A percentile compares a stretch with the other conserved stretches of the same genome.
Conservation (phyloP, 371 early-diverging fungal species). For the Rhizopus microsporus region DNA sequence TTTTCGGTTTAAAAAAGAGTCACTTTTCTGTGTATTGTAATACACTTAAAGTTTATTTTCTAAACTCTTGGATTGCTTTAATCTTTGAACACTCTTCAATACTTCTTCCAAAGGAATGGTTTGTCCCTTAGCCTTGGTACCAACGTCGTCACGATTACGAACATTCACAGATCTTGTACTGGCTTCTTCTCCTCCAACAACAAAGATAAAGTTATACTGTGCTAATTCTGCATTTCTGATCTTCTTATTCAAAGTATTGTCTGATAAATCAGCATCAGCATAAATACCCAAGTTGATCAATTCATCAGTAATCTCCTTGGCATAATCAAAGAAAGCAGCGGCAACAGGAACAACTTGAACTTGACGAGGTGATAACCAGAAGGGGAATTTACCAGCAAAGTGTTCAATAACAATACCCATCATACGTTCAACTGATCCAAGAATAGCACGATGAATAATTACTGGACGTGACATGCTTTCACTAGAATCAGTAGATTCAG, state of each 20-base stretch:
- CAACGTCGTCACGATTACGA: slow-evolving; percentile 85
- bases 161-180: slow-evolving; percentile 86
- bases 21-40: slow-evolving; percentile 1
- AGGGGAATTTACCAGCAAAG: slow-evolving; percentile 92
- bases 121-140: slow-evolving; percentile 80
- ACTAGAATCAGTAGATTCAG: slow-evolving; percentile 51
- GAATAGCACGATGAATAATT: slow-evolving; percentile 94
- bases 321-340: slow-evolving; percentile 50
- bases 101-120: slow-evolving; percentile 73
- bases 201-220: slow-evolving; percentile 89
- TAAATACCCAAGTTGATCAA: slow-evolving; percentile 77
- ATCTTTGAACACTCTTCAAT: slow-evolving; percentile 55
- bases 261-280: slow-evolving; percentile 87
- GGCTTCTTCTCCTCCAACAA: slow-evolving; percentile 96
- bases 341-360: slow-evolving; percentile 88
- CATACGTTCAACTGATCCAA: slow-evolving; percentile 94
- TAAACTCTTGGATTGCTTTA: slow-evolving; percentile 60
- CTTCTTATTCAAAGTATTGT: slow-evolving; percentile 96
- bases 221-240: slow-evolving; percentile 88
- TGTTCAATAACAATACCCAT: slow-evolving; percentile 94
- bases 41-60: slow-evolving; percentile 57
- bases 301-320: slow-evolving; percentile 29
- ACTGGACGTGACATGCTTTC: slow-evolving; percentile 77
- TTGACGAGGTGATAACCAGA: slow-evolving; percentile 99
- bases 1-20: not conserved